Percentiles rank a stretch among this genome's conserved stretches.
Conservation (phyloP, 2,329 filamentous ascomycete species). For the Scorias spongiosa region DNA sequence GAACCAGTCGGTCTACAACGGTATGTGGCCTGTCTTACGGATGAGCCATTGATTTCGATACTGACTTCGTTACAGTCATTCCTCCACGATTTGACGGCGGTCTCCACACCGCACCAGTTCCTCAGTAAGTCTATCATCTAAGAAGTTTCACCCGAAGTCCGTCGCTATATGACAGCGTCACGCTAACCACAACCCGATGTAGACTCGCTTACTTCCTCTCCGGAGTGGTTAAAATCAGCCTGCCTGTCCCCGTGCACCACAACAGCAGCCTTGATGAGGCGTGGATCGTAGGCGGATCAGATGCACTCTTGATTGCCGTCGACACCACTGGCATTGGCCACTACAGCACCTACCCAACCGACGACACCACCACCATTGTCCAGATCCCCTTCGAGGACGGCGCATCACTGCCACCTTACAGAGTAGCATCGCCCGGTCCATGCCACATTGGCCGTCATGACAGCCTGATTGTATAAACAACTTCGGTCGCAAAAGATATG, state of each 20-base stretch:
- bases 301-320: slow-evolving; percentile 18
- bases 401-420: not conserved
- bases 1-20: slow-evolving; percentile 15
- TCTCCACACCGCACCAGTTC: too few species aligned
- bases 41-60: too few species aligned
- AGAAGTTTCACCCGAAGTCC: too few species aligned
- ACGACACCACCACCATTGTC: slow-evolving; percentile 17
- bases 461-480: too few species aligned
- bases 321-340: slow-evolving; percentile 20
- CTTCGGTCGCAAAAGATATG: too few species aligned
- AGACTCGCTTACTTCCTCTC: slow-evolving; percentile 20
- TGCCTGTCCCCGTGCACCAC: slow-evolving; percentile 12
- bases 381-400: slow-evolving; percentile 16
- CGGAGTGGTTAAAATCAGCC: slow-evolving; percentile 19
- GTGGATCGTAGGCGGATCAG: slow-evolving; percentile 20
- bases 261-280: slow-evolving; percentile 7
- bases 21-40: slow-evolving; percentile 14
- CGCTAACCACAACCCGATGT: not conserved
- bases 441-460: too few species aligned
- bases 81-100: too few species aligned
- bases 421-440: not conserved
- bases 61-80: too few species aligned
- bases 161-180: too few species aligned
- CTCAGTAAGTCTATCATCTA: too few species aligned
- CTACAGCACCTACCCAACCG: slow-evolving; percentile 18